Evolutionary conservation across 2,329 filamentous ascomycete genomes (phyloP).

Genomic region (Hymenoscyphus salicellus): DNA sequence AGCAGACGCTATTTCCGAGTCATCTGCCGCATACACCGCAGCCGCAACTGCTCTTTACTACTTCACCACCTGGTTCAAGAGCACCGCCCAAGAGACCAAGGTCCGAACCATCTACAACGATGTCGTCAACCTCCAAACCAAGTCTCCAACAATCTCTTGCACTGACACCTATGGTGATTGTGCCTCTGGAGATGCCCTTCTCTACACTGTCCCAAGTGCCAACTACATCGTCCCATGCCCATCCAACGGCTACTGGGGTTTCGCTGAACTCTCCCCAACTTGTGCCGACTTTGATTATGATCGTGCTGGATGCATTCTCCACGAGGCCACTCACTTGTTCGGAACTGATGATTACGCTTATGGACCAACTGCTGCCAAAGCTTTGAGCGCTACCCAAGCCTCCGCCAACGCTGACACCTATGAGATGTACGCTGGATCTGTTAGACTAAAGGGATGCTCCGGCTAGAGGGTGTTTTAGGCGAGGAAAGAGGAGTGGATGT

Average conservation of each 20-base stretch:
- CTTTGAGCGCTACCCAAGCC: slow-evolving; percentile 22
- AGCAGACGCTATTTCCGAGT: slow-evolving; percentile 23
- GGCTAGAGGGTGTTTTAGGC: background rate
- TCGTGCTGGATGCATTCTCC: slow-evolving; percentile 23
- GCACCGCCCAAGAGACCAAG: slow-evolving; percentile 19
- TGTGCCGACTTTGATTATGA: slow-evolving; percentile 28
- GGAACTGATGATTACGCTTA: slow-evolving; percentile 29
- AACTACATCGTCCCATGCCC: slow-evolving; percentile 28
- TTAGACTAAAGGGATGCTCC: slow-evolving; percentile 25
- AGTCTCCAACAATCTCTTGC: slow-evolving; percentile 24
- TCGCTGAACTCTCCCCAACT: slow-evolving; percentile 20
- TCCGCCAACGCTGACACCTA: slow-evolving; percentile 29
- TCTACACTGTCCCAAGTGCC: slow-evolving; percentile 26
- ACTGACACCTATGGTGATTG: slow-evolving; percentile 25
- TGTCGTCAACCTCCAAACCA: slow-evolving; percentile 26
- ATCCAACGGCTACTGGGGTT: slow-evolving; percentile 27
- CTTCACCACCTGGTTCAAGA: slow-evolving; percentile 30
- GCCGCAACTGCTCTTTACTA: slow-evolving; percentile 21
- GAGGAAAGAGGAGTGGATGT: too few species aligned
- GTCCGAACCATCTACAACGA: slow-evolving; percentile 26
- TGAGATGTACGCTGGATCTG: slow-evolving; percentile 30
- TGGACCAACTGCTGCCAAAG: slow-evolving; percentile 23
- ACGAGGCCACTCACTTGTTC: slow-evolving; percentile 29
- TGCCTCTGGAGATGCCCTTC: slow-evolving; percentile 23
- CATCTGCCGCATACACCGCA: slow-evolving; percentile 25